Evolutionary conservation across 257 asterid species (phyloP).

Genomic region (Fraxinus quadrangulata): DNA sequence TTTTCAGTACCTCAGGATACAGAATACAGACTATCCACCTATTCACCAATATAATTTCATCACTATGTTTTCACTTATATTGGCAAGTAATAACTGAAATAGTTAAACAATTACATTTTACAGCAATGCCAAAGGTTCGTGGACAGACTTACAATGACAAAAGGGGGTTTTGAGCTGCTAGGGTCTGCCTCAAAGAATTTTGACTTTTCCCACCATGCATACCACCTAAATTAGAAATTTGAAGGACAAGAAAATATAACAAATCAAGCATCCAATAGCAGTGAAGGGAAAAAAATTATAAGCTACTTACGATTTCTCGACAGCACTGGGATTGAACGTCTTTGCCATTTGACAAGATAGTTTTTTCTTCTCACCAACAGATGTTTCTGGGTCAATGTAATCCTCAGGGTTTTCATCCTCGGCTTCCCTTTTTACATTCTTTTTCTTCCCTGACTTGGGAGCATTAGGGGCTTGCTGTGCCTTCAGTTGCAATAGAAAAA

Average conservation of each 20-base stretch:
- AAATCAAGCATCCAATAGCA: background rate
- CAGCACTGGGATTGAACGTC: slow-evolving; percentile 75
- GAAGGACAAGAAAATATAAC: background rate
- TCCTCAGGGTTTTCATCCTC: slow-evolving; percentile 80
- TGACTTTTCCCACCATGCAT: slow-evolving; percentile 95
- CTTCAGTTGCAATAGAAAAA: slow-evolving; percentile 35
- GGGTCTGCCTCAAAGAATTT: slow-evolving; percentile 81
- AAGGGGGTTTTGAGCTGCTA: slow-evolving; percentile 79
- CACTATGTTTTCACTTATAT: background rate
- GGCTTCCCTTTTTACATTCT: slow-evolving; percentile 62
- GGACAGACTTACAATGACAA: slow-evolving; percentile 72
- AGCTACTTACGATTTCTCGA: slow-evolving; percentile 73
- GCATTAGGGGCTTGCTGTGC: slow-evolving; percentile 63
- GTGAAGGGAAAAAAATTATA: background rate
- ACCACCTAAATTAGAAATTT: slow-evolving; percentile 63
- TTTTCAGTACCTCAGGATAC: background rate
- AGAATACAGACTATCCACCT: background rate
- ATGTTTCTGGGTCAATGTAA: slow-evolving; percentile 77
- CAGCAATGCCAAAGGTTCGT: background rate
- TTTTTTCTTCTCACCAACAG: slow-evolving; percentile 72
- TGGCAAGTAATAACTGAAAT: background rate
- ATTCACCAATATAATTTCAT: background rate
- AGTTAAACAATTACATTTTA: background rate
- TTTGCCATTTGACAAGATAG: slow-evolving; percentile 82
- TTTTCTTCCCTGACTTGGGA: slow-evolving; percentile 70